A percentile compares a stretch with the other conserved stretches of the same genome.
Conservation (phyloP, 495 filamentous ascomycete genomes). For the Cercophora sp. region DNA sequence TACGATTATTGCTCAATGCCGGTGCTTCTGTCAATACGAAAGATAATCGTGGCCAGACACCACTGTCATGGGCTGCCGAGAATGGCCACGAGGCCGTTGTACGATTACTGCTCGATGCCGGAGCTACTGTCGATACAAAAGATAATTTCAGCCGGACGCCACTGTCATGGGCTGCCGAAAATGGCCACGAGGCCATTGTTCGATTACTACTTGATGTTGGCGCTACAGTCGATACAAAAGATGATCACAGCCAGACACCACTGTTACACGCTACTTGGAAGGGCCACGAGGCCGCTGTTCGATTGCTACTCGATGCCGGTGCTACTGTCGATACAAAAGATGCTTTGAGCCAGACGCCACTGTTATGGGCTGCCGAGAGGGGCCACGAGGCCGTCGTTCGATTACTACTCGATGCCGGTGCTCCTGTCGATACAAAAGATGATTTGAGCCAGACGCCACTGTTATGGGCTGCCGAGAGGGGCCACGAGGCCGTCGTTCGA, state of each 20-base stretch:
- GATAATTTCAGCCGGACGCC: neutral
- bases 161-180: neutral
- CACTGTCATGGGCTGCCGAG: neutral
- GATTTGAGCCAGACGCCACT: neutral
- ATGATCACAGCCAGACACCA: neutral
- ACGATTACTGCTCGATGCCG: neutral
- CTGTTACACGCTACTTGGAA: neutral
- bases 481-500: constrained; percentile 8
- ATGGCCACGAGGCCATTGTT: neutral
- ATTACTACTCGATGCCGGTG: neutral
- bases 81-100: constrained; percentile 1
- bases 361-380: constrained; percentile 4
- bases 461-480: neutral
- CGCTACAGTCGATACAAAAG: neutral
- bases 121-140: neutral
- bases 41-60: neutral
- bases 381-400: neutral
- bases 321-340: neutral
- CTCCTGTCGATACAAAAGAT: constrained; percentile 4
- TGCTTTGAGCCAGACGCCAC: neutral
- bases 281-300: neutral
- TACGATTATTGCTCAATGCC: neutral
- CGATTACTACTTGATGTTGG: neutral
- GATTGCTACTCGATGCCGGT: neutral
- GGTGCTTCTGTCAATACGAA: neutral